These are phyloP conservation scores for Trichothecium roseum DNA, from an alignment of 2,329 filamentous ascomycete species.

Conservation along the genomic window DNA sequence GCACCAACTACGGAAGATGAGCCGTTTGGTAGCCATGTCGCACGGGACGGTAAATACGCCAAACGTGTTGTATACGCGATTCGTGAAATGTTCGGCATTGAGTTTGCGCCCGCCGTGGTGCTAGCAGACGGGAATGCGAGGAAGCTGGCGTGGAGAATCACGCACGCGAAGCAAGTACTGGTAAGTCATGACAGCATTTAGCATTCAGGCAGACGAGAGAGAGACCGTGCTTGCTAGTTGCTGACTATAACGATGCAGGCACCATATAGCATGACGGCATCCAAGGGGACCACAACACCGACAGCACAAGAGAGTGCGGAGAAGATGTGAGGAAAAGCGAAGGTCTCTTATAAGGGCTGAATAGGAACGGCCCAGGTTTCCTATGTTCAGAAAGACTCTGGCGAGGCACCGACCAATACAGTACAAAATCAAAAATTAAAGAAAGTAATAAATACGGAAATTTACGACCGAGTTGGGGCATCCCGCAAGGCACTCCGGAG, in stretches of 20 bases:
- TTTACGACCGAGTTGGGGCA: too few relatives aligned
- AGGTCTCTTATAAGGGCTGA: too few relatives aligned
- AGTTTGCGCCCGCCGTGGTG: constrained; percentile 88
- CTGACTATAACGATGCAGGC: constrained; percentile 35
- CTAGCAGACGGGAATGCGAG: constrained; percentile 82
- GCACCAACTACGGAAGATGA: constrained; percentile 73
- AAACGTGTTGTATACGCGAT: constrained; percentile 89
- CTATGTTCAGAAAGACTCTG: too few relatives aligned
- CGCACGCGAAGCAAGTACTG: constrained; percentile 89
- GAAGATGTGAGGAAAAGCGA: constrained; percentile 9
- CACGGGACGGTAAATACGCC: constrained; percentile 80
- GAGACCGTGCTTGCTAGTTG: too few relatives aligned
- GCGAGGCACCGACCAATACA: too few relatives aligned
- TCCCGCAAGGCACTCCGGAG: too few relatives aligned
- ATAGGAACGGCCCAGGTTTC: too few relatives aligned
- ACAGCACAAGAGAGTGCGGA: constrained; percentile 28
- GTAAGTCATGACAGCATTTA: constrained; percentile 43
- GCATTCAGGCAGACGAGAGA: constrained; percentile 6
- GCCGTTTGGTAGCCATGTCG: constrained; percentile 73
- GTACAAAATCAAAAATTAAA: too few relatives aligned
- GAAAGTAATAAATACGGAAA: too few relatives aligned
- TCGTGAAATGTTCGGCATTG: constrained; percentile 92
- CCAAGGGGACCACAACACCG: constrained; percentile 52
- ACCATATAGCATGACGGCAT: constrained; percentile 61
- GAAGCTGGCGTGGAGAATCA: constrained; percentile 89